These are phyloP conservation scores for Rhodotorula sp. DNA, from an alignment of 1,284 basidiomycete genomes.

Conservation along the genomic window DNA sequence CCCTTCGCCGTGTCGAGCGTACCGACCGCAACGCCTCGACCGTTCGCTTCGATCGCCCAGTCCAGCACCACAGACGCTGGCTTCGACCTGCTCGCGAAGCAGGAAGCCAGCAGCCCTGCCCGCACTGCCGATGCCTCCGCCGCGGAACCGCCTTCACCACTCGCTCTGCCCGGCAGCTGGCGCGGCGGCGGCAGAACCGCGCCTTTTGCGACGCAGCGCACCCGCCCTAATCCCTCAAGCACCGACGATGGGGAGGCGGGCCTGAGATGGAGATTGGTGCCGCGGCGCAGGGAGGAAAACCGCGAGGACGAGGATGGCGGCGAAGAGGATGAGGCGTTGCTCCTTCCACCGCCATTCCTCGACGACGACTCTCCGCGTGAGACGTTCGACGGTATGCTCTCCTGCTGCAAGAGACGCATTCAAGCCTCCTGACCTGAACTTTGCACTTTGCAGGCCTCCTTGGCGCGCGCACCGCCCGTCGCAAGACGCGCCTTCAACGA, in stretches of 20 bases:
- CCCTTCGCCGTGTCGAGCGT: too few species aligned
- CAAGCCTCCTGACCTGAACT: neutral
- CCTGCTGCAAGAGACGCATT: neutral
- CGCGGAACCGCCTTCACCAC: neutral
- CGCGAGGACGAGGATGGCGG: neutral
- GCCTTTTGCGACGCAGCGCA: neutral
- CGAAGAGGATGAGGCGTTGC: slow-evolving; percentile 10
- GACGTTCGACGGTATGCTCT: slow-evolving; percentile 24
- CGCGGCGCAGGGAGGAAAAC: too few species aligned
- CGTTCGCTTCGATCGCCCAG: too few species aligned
- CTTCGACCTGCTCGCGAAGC: too few species aligned
- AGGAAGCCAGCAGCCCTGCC: too few species aligned
- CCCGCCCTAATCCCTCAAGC: neutral
- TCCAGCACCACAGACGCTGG: too few species aligned
- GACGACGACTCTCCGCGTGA: slow-evolving; percentile 7
- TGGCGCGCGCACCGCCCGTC: slow-evolving; percentile 17
- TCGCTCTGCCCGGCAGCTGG: slow-evolving; percentile 3
- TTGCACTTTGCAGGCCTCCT: slow-evolving; percentile 21
- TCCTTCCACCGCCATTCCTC: slow-evolving; percentile 31
- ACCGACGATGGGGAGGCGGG: neutral
- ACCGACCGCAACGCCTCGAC: too few species aligned
- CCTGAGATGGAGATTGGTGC: neutral
- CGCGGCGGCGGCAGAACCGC: neutral
- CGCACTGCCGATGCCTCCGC: neutral
- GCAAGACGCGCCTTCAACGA: neutral